Percentiles rank a stretch among this genome's conserved stretches.
Evolutionary conservation across 2,329 filamentous ascomycete genomes (phyloP).

Genomic region (Monilinia polystroma): DNA sequence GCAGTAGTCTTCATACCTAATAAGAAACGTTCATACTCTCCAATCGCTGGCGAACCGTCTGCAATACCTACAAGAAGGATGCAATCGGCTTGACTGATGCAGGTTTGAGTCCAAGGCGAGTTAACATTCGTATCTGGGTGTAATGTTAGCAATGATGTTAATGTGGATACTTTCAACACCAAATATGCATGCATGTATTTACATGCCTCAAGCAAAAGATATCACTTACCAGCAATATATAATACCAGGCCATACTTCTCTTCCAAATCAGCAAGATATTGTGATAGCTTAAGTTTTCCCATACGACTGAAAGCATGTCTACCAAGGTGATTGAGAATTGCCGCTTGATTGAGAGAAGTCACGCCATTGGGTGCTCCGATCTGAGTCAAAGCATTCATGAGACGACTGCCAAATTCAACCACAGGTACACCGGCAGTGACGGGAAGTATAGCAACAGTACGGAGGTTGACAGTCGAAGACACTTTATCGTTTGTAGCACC

Average conservation of each 20-base stretch:
- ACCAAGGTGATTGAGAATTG: constrained; percentile 90
- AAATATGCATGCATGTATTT: constrained; percentile 35
- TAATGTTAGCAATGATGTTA: constrained; percentile 10
- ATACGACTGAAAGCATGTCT: constrained; percentile 96
- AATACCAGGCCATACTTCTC: constrained; percentile 95
- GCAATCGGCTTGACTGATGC: constrained; percentile 94
- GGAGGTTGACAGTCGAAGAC: constrained; percentile 85
- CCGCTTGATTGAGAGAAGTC: constrained; percentile 87
- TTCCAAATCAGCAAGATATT: constrained; percentile 94
- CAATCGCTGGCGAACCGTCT: constrained; percentile 84
- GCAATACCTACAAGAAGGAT: constrained; percentile 90
- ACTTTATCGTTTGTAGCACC: constrained; percentile 62
- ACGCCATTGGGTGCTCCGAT: constrained; percentile 88
- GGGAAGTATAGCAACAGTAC: constrained; percentile 88
- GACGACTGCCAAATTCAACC: constrained; percentile 85
- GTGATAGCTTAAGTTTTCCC: constrained; percentile 92
- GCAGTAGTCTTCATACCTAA: constrained; percentile 97
- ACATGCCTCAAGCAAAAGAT: constrained; percentile 43
- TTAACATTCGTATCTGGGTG: constrained; percentile 85
- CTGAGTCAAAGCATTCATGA: constrained; percentile 85
- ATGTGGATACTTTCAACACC: background rate
- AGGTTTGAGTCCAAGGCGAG: constrained; percentile 97
- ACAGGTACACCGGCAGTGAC: constrained; percentile 91
- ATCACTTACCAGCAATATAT: constrained; percentile 74
- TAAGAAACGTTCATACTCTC: constrained; percentile 95